phyloP scores from a whole-genome alignment of 768 basidiomycete genomes.

The Galerina marginata region DNA sequence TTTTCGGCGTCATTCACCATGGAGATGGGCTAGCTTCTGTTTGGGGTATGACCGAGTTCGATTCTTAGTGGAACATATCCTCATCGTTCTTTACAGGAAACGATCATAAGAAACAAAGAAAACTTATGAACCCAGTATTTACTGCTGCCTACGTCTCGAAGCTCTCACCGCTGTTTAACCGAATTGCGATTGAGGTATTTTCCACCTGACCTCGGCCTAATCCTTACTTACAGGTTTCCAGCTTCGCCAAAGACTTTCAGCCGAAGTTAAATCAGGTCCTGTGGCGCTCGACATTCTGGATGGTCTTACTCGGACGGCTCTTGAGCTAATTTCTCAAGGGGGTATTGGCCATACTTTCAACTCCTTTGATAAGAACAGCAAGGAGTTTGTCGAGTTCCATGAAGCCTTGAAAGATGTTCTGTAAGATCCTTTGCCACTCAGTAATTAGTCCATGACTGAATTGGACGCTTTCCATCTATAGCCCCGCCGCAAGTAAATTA shows the following conservation, averaged over 20 bases:
- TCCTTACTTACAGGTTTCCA: neutral
- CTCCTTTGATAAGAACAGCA: neutral
- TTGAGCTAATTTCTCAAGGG: neutral
- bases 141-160: neutral
- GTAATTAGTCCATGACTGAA: neutral
- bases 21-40: neutral
- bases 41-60: neutral
- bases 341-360: constrained; percentile 1
- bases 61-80: too few species aligned
- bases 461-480: neutral
- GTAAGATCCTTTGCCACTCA: neutral
- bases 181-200: neutral
- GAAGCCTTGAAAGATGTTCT: neutral
- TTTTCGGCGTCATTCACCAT: neutral
- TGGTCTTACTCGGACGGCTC: neutral
- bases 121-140: neutral
- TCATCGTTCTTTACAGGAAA: neutral
- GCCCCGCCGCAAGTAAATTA: neutral
- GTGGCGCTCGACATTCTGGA: neutral
- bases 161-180: neutral
- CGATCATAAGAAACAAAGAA: neutral
- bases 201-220: too few species aligned
- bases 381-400: neutral
- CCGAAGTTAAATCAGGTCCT: neutral
- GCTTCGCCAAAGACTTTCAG: neutral